Conservation (phyloP, 1,284 basidiomycete species). For the Paramarasmius palmivorus region DNA sequence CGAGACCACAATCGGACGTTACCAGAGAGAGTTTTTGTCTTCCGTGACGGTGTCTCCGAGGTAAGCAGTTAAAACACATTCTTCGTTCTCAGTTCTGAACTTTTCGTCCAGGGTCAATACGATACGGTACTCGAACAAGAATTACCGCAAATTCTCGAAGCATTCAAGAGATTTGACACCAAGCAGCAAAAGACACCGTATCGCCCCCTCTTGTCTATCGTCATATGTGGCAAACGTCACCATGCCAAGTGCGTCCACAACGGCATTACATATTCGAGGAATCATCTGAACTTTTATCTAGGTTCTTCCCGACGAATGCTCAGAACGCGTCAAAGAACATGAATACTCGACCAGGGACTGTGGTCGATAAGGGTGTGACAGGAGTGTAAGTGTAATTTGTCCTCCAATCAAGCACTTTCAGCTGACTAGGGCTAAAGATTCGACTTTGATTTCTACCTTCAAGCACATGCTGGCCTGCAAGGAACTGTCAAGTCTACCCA, state of each 20-base stretch:
- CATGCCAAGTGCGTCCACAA: slow-evolving; percentile 50
- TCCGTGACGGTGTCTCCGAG: slow-evolving; percentile 77
- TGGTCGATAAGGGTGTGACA: slow-evolving; percentile 74
- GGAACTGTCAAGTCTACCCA: slow-evolving; percentile 70
- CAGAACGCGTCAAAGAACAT: slow-evolving; percentile 53
- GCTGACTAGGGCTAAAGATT: slow-evolving; percentile 36
- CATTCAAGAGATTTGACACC: slow-evolving; percentile 54
- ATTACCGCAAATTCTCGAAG: slow-evolving; percentile 52
- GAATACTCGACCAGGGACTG: slow-evolving; percentile 73
- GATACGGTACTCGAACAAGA: slow-evolving; percentile 59
- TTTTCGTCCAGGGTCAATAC: slow-evolving; percentile 63
- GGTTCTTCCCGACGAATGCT: slow-evolving; percentile 56
- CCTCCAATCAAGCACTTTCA: not conserved
- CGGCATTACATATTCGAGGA: slow-evolving; percentile 10
- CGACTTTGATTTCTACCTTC: slow-evolving; percentile 78
- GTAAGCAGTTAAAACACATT: slow-evolving; percentile 30
- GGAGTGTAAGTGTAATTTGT: slow-evolving; percentile 45
- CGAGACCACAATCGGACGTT: slow-evolving; percentile 50
- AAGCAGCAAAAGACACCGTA: slow-evolving; percentile 46
- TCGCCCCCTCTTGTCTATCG: slow-evolving; percentile 64
- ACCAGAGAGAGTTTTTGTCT: slow-evolving; percentile 68
- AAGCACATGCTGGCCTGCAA: slow-evolving; percentile 71
- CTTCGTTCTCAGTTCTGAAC: not conserved
- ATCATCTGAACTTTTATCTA: slow-evolving; percentile 21
- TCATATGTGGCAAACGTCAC: slow-evolving; percentile 80